Evolutionary conservation across 345 rosid species (phyloP).

Genomic region (Syzygium grande): DNA sequence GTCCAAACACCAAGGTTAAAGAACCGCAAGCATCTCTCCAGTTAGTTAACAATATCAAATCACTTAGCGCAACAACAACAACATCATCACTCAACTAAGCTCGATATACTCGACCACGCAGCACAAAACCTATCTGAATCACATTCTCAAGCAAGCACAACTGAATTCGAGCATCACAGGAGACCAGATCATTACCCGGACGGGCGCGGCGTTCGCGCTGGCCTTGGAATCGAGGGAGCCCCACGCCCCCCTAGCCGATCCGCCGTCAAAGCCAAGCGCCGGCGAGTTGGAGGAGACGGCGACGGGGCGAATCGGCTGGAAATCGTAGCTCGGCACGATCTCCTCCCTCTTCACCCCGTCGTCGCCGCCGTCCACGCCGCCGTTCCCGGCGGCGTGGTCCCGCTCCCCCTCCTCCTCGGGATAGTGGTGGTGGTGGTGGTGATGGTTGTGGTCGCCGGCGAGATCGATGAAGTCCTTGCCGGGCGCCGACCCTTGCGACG

Average conservation of each 20-base stretch:
- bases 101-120: background rate
- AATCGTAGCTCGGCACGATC: constrained; percentile 84
- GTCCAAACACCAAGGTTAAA: background rate
- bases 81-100: background rate
- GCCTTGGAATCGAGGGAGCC: constrained; percentile 32
- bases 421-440: constrained; percentile 16
- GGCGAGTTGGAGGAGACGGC: constrained; percentile 20
- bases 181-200: constrained; percentile 26
- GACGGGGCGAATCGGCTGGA: constrained; percentile 67
- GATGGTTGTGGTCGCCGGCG: constrained; percentile 31
- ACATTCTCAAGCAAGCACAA: background rate
- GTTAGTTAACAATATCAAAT: background rate
- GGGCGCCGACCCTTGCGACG: constrained; percentile 20
- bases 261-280: constrained; percentile 23
- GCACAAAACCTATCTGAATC: background rate
- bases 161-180: background rate
- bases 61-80: background rate
- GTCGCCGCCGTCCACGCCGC: background rate
- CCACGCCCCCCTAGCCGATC: constrained; percentile 50
- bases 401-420: constrained; percentile 1
- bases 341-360: constrained; percentile 51
- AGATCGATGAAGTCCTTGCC: constrained; percentile 44
- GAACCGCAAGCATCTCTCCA: background rate
- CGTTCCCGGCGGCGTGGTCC: constrained; percentile 2
- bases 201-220: constrained; percentile 10